Percentiles rank a stretch among this genome's conserved stretches.
Evolutionary conservation across 2,329 filamentous ascomycete species (phyloP).

Genomic region (Aspergillus pseudoterreus): DNA sequence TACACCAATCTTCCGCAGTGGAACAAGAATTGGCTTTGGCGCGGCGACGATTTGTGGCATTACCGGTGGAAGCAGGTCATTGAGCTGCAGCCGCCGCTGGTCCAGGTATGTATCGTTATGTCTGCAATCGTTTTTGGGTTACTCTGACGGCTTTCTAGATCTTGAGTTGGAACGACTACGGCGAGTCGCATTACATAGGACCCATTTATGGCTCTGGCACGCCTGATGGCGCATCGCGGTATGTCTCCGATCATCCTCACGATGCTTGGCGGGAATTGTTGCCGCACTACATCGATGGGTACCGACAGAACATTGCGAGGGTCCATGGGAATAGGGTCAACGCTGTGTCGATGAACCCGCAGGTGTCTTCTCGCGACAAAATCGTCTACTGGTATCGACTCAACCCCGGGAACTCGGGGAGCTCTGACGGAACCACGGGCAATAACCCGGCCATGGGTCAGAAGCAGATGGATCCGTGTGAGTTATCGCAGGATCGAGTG

Average conservation of each 20-base stretch:
- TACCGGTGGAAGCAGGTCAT: slow-evolving; percentile 56
- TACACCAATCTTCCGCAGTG: slow-evolving; percentile 55
- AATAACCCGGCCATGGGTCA: slow-evolving; percentile 31
- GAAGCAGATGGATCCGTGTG: slow-evolving; percentile 19
- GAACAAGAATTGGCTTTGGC: slow-evolving; percentile 61
- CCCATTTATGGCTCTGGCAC: slow-evolving; percentile 47
- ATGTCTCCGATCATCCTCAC: slow-evolving; percentile 22
- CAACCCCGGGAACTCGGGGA: slow-evolving; percentile 29
- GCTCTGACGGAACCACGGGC: slow-evolving; percentile 29
- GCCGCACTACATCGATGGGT: slow-evolving; percentile 35
- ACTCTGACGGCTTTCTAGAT: slow-evolving; percentile 32
- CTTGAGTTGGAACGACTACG: slow-evolving; percentile 60
- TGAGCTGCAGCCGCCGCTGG: slow-evolving; percentile 47
- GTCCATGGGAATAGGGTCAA: background rate
- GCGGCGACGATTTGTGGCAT: slow-evolving; percentile 59
- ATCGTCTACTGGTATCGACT: slow-evolving; percentile 34
- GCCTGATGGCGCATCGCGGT: slow-evolving; percentile 43
- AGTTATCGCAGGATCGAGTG: slow-evolving; percentile 30
- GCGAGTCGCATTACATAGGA: slow-evolving; percentile 58
- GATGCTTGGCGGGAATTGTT: slow-evolving; percentile 27
- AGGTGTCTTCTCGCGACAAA: slow-evolving; percentile 21
- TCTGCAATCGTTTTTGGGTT: background rate
- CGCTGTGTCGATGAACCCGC: slow-evolving; percentile 1
- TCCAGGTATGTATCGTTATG: slow-evolving; percentile 32
- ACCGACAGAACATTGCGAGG: slow-evolving; percentile 18